Conservation (phyloP, 2,329 filamentous ascomycete genomes). For the Pleurostoma richardsiae region DNA sequence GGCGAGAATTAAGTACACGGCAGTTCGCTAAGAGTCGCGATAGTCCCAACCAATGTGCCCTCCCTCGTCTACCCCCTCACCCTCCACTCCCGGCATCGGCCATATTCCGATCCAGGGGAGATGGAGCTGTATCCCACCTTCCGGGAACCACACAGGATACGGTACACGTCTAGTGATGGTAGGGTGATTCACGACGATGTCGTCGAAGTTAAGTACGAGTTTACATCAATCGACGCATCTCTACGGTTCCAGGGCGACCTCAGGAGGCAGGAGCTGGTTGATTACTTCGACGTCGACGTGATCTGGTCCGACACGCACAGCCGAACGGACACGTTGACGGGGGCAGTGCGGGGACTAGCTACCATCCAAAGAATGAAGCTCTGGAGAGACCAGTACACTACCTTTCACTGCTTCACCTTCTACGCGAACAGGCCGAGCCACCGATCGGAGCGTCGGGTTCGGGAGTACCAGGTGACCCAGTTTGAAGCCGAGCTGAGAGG, state of each 20-base stretch:
- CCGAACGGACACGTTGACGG: constrained; percentile 39
- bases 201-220: constrained; percentile 44
- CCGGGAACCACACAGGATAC: constrained; percentile 39
- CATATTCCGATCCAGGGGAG: constrained; percentile 42
- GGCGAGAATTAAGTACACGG: too few species aligned
- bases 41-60: constrained; percentile 40
- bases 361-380: constrained; percentile 48
- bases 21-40: not conserved
- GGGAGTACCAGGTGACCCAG: constrained; percentile 40
- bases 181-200: constrained; percentile 42
- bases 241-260: constrained; percentile 44
- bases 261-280: constrained; percentile 39
- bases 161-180: constrained; percentile 41
- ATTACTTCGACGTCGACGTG: constrained; percentile 48
- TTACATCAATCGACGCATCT: constrained; percentile 41
- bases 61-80: constrained; percentile 42
- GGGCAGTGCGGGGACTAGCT: constrained; percentile 43
- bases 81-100: constrained; percentile 43
- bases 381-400: constrained; percentile 43
- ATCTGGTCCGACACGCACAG: constrained; percentile 45
- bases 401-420: constrained; percentile 40
- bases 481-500: constrained; percentile 42
- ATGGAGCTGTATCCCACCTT: constrained; percentile 45
- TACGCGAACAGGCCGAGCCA: constrained; percentile 30
- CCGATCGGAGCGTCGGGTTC: constrained; percentile 37